Evolutionary conservation across 108 stramenopile genomes (phyloP), one percentile per base, ranked within the genome.

Genomic region (Cyclostephanos tholiformis): DNA sequence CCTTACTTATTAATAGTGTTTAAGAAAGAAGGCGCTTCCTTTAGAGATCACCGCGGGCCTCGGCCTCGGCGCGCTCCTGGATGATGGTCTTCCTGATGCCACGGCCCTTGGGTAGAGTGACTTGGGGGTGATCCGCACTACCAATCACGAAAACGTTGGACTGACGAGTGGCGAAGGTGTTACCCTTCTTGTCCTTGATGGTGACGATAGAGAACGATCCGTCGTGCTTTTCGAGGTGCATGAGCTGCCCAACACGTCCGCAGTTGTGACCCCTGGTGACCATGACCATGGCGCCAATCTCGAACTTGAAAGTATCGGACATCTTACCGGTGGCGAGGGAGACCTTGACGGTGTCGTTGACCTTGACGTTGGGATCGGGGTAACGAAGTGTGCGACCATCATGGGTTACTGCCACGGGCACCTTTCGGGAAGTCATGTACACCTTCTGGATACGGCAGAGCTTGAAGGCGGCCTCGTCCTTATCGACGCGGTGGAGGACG

Each of bases 371-470:
- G 43, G 99, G 99, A 86, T 99, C 97, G 59, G 97, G 97, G 97
- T 96, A 99, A 71, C 99, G 95, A 76, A 99, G 83, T 67, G 99
- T 99, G 83, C 99, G 97, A 59, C 98, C 99, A 86, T 99, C 99
- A 90, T 99, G 99, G 60, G 99, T 99, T 78, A 97, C 97, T 64
- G 96, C 85, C 67, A 92, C 91, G 26, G 99, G 99, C 63, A 99
- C 88, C 95, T 99, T 98, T 80, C 97, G 97, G 56, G 78, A 71
- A 32, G 93, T 81, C 58, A 97, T 75, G 73, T 85, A 90, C 10
- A 91, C 81, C 91, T 97, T 97, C 84, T 92, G 90, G 70, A 99
- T 89, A 68, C 95, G 95, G 96, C 98, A 98, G 60, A 99, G 98
- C 97, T 99, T 99, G 95, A 79, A 99, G 63, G 82, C 77, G 29